Percentiles rank a stretch among this genome's conserved stretches.
These are phyloP conservation scores for Huntiella moniliformis DNA, from an alignment of 2,329 filamentous ascomycete genomes.

Conservation along the genomic window DNA sequence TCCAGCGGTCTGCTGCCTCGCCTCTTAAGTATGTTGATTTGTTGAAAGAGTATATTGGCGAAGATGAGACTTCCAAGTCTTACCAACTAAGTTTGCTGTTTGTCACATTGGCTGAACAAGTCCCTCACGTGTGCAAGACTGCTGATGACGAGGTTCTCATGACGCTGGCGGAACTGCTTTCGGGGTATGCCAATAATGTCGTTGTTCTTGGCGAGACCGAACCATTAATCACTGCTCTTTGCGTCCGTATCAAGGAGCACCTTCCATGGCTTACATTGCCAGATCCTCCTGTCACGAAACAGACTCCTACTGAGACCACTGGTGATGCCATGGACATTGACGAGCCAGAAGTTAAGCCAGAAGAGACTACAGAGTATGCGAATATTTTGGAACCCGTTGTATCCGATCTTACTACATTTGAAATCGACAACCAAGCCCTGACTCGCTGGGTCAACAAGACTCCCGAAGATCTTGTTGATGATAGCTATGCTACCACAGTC, in stretches of 20 bases:
- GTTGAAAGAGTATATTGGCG: constrained; percentile 29
- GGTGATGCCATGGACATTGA: constrained; percentile 4
- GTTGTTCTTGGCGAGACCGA: constrained; percentile 29
- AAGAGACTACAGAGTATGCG: constrained; percentile 1
- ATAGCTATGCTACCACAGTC: constrained; percentile 51
- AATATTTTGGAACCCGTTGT: not conserved
- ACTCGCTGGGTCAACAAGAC: constrained; percentile 57
- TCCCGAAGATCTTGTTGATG: constrained; percentile 59
- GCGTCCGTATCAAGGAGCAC: constrained; percentile 18
- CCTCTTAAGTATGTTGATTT: constrained; percentile 71
- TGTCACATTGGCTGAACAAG: constrained; percentile 57
- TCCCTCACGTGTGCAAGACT: constrained; percentile 45
- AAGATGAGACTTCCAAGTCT: constrained; percentile 15
- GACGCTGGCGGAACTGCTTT: constrained; percentile 38
- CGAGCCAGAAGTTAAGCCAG: not conserved
- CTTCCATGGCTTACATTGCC: constrained; percentile 14
- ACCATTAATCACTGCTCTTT: constrained; percentile 16
- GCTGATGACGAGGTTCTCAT: constrained; percentile 24
- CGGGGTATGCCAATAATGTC: constrained; percentile 35
- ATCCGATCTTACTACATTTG: constrained; percentile 11
- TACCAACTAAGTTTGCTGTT: constrained; percentile 39
- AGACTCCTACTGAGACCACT: not conserved
- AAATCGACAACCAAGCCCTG: constrained; percentile 33
- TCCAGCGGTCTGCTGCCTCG: constrained; percentile 52
- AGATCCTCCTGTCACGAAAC: not conserved